Evolutionary conservation across 164 flowering plant genomes (phyloP).

Genomic region (Chimonanthus salicifolius): DNA sequence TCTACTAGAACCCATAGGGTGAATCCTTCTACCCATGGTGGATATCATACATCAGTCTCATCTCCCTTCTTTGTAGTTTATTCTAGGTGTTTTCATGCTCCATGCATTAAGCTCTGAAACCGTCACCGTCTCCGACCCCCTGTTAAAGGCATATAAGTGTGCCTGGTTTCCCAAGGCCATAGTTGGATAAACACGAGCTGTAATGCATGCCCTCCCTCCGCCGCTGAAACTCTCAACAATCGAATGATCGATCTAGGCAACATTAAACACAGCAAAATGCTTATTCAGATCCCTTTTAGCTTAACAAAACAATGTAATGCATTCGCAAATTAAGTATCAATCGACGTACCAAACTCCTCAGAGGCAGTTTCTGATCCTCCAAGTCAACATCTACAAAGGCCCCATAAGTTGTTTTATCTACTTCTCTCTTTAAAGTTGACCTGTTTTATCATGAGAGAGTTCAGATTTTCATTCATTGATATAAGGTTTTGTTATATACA

Average conservation of each 20-base stretch:
- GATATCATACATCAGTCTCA: too few species aligned
- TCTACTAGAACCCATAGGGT: too few species aligned
- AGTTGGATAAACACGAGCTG: slow-evolving; percentile 70
- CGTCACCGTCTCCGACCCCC: slow-evolving; percentile 37
- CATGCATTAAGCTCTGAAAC: slow-evolving; percentile 38
- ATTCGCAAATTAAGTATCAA: neutral
- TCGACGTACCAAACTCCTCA: slow-evolving; percentile 68
- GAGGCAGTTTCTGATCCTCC: slow-evolving; percentile 46
- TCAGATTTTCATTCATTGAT: neutral
- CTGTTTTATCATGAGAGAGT: slow-evolving; percentile 24
- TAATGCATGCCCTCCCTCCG: slow-evolving; percentile 62
- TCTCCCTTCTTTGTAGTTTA: slow-evolving; percentile 18
- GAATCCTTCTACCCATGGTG: too few species aligned
- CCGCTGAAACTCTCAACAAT: slow-evolving; percentile 48
- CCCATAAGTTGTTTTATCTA: slow-evolving; percentile 71
- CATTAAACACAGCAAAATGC: neutral
- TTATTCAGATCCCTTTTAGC: neutral
- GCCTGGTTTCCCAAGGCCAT: slow-evolving; percentile 39
- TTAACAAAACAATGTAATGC: neutral
- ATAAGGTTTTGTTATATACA: too few species aligned
- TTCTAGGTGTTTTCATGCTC: slow-evolving; percentile 42
- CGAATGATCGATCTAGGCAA: slow-evolving; percentile 7
- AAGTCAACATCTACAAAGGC: slow-evolving; percentile 76
- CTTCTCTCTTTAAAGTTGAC: slow-evolving; percentile 29
- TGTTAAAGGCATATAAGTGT: slow-evolving; percentile 59